Evolutionary conservation across 495 filamentous ascomycete species (phyloP), one percentile per base, ranked within the genome.

Genomic region (Opeltia flavorubescens): DNA sequence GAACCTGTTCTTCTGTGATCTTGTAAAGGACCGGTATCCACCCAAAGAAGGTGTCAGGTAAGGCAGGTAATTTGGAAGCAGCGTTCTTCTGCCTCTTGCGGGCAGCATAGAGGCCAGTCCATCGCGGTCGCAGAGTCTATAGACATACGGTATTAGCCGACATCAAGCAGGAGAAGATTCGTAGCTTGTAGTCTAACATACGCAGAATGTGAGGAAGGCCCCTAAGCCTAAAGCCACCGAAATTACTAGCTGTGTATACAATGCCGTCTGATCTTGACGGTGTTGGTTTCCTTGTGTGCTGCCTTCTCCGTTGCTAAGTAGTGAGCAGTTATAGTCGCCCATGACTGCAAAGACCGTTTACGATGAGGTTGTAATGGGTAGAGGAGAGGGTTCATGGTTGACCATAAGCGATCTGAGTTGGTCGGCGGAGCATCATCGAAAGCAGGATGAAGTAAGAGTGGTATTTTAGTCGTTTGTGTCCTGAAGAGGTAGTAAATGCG

Each of bases 21-120:
- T 66, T 70, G 69, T 89, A 91, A n/a, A 99, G 67, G 8, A 79
- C 76, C 2, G 86, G 80, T 27, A 96, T 91, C 93, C 93, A 99
- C 57, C 89, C 91, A 51, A 96, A 84, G 55, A 95, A 80, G 28
- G 73, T 80, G 56, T 87, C 77, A 38, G 93, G 88, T 5, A 99
- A 78, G 35, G 82, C 76, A 4, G 93, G 93, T 25, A 96, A 67
- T 11, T 68, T 65, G n/a, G 78, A 75, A n/a, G 82, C 77, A 21
- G 77, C 76, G 55, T 78, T 65, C 52, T 70, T 67, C 53, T 78
- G 77, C 54, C 78, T 72, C 60, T 83, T 87, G 46, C 93, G 78
- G 13, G 93, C 89, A 20, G 89, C 87, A 61, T 96, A 99, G 12
- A 99, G 75, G 24, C 78, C 76, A 41, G 83, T 80, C 93, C 93